Evolutionary conservation across 2,329 filamentous ascomycete species (phyloP), one percentile per base, ranked within the genome.

Genomic region (Colletotrichum filicis): DNA sequence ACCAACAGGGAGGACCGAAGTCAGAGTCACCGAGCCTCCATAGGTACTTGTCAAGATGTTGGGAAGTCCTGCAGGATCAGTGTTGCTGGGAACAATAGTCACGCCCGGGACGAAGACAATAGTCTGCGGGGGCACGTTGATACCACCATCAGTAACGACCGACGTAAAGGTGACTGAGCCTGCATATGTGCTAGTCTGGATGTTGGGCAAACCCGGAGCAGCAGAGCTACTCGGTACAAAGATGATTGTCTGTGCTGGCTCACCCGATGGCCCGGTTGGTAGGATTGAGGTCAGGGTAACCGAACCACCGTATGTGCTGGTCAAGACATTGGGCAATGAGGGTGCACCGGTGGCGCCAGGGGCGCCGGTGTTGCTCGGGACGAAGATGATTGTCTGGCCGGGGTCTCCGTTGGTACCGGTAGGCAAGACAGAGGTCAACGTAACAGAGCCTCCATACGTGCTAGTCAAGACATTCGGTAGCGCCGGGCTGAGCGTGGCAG

Each of bases 381-480:
- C 65, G 7, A 53, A 46, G 2, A 72, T 42, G 12, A 72, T 32
- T 0, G 66, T 73, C n/a, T 63, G 37, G 1, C 12, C 59, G 11
- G 66, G 53, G 8, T 42, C 22, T 8, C 70, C 70, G 4, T 55
- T 55, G 1, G 56, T 8, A 6, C 66, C 70, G 4, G 52, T 37
- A 3, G 70, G 24, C 4, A 69, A 19, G 1, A 60, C 52, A 3
- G 37, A 46, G 1, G 70, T 73, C 19, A 73, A 30, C 0, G 66
- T 73, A 2, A 73, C 46, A 11, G 70, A 69, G 6, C 70, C 70
- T 14, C 16, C 64, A 19, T 71, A 71, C 0, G 68, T 71, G 49
- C 68, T 68, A n/a, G 68, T 71, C 9, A 62, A 8, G 3, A 62
- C 35, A 4, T 68, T 61, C 14, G 52, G 49, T 26, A 61, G 7